Base-by-base conservation (phyloP, 345 rosid genomes). In the Dipteronia sinensis region DNA sequence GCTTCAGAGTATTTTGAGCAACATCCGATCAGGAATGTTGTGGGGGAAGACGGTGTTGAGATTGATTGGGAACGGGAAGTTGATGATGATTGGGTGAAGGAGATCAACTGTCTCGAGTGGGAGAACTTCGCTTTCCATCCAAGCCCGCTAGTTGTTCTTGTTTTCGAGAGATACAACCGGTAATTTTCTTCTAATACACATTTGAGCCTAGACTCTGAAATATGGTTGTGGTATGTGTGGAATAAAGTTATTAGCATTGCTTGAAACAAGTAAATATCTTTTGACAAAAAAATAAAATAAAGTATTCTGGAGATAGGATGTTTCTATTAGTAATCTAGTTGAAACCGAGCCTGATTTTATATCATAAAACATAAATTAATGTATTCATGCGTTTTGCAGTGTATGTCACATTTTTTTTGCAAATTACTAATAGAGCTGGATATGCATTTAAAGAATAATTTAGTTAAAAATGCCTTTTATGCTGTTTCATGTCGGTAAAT, bases 21-120 rank as follows among this genome's bases (percentile, higher is more conserved):
- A 77, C 91, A 95, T 62, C 75, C 96, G 0, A 92, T 95, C 75
- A 92, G 82, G 89, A 95, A 93, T 83, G 89, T 93, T 34, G 88
- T 87, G 40, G 96, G 93, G 17, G 97, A 95, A 77, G 99, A 90
- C 20, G 99, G 97, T 47, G 63, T 71, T 25, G 89, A 84, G 86
- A 92, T 95, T 70, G 94, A 93, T 69, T 93, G 96, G 99, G 99
- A 93, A 89, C 94, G 93, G 10, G 98, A 93, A 87, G 79, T 88
- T 20, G 96, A 93, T 81, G 93, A 92, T 67, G 85, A 76, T 64
- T 95, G 98, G 96, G 94, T 93, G 17, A 82, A 88, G 77, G 98
- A 95, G 86, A 95, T 93, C 69, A 91, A 95, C 16, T 93, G 96
- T 82, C 73, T 95, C 61, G 97, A 93, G 59, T 95, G 97, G 99